Base-by-base conservation (phyloP, 1,284 basidiomycete genomes). In the Volvariella surrecta region DNA sequence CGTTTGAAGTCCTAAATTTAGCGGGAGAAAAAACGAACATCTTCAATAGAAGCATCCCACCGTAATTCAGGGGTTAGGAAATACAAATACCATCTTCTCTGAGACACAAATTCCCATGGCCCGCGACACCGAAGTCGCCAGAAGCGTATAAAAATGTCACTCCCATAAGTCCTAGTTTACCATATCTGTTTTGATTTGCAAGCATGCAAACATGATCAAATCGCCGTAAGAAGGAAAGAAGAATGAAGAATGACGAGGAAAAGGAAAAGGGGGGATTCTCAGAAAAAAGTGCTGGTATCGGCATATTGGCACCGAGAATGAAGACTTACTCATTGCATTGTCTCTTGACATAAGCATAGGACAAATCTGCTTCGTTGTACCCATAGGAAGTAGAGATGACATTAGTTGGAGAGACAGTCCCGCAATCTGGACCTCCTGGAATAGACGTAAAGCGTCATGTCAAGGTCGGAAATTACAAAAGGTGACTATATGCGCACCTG, bases 251-350 rank as follows among this genome's bases (percentile, higher is more conserved):
- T n/a, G n/a, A n/a, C n/a, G n/a, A n/a, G n/a, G n/a, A n/a, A n/a
- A n/a, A n/a, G n/a, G n/a, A n/a, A n/a, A n/a, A n/a, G n/a, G n/a
- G n/a, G n/a, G n/a, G n/a, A n/a, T n/a, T n/a, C n/a, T n/a, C n/a
- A n/a, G n/a, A n/a, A n/a, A n/a, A n/a, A n/a, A n/a, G n/a, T n/a
- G n/a, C n/a, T n/a, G n/a, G n/a, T n/a, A n/a, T n/a, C n/a, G n/a
- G n/a, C n/a, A n/a, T n/a, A n/a, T n/a, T n/a, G n/a, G n/a, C n/a
- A n/a, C n/a, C n/a, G n/a, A n/a, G n/a, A n/a, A n/a, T n/a, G n/a
- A n/a, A 56, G n/a, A 48, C 67, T 46, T 65, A 74, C 56, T 75
- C 73, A 30, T 63, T 59, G 50, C 73, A 74, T 54, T 75, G 72
- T 21, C 72, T 53, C 11, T 59, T 57, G 37, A 66, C 57, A 52